Percentiles rank a stretch among this genome's conserved stretches.
Evolutionary conservation across 306 rosid genomes (phyloP).

Genomic region (Rubus idaeus): DNA sequence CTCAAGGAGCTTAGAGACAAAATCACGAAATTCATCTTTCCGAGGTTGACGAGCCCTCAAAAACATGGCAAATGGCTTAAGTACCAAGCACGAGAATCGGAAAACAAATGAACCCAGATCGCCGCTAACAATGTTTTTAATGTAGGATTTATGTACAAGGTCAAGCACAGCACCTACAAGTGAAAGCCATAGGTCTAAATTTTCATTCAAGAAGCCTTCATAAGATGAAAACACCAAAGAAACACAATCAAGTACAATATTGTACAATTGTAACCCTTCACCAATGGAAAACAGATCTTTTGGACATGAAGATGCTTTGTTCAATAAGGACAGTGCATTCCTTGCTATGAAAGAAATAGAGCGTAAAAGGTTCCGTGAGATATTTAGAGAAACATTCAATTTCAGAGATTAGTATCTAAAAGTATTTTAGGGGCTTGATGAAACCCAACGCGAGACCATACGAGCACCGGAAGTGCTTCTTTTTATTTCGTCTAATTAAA

Average conservation of each 20-base stretch:
- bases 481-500: too few relatives aligned
- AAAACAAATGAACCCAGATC: conserved; percentile 45
- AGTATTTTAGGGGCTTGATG: too few relatives aligned
- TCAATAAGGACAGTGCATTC: conserved; percentile 44
- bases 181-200: conserved; percentile 71
- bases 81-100: conserved; percentile 54
- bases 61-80: conserved; percentile 80
- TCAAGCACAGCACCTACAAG: conserved; percentile 50
- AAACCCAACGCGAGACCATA: too few relatives aligned
- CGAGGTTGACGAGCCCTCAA: conserved; percentile 58
- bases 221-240: conserved; percentile 69
- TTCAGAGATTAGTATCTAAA: conserved; percentile 39
- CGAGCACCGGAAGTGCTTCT: too few relatives aligned
- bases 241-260: conserved; percentile 59
- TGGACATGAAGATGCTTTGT: conserved; percentile 23
- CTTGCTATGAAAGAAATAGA: conserved; percentile 52
- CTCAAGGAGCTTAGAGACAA: conserved; percentile 76
- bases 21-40: conserved; percentile 66
- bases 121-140: conserved; percentile 42
- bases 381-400: conserved; percentile 44
- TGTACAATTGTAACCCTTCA: conserved; percentile 49
- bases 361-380: conserved; percentile 59
- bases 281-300: conserved; percentile 29
- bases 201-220: conserved; percentile 69
- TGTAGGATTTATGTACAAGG: conserved; percentile 47